phyloP scores from a whole-genome alignment of 2,329 filamentous ascomycete species.

The Cryphonectria carpinicola region DNA sequence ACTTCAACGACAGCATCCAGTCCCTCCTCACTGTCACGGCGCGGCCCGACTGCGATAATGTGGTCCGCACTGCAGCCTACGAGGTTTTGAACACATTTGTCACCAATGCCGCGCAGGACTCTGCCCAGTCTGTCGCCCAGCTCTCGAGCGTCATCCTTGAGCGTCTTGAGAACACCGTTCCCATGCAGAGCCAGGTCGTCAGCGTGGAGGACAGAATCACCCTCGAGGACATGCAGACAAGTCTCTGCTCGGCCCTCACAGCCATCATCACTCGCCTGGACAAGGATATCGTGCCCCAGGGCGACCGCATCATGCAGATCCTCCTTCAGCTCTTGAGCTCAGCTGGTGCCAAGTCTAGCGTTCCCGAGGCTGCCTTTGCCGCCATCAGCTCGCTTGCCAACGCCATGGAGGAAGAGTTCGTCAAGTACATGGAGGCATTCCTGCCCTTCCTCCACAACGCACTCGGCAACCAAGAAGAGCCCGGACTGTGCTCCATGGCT shows the following conservation, averaged over 20 bases:
- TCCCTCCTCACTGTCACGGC: slow-evolving; percentile 86
- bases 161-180: slow-evolving; percentile 86
- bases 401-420: slow-evolving; percentile 88
- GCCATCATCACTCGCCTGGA: slow-evolving; percentile 91
- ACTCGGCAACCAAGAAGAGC: slow-evolving; percentile 93
- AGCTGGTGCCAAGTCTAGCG: slow-evolving; percentile 83
- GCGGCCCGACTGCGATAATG: slow-evolving; percentile 78
- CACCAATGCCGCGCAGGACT: slow-evolving; percentile 86
- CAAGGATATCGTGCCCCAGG: slow-evolving; percentile 85
- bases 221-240: slow-evolving; percentile 97
- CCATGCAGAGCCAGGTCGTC: slow-evolving; percentile 89
- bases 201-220: slow-evolving; percentile 96
- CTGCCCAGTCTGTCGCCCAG: slow-evolving; percentile 76
- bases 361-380: slow-evolving; percentile 92
- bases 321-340: slow-evolving; percentile 79
- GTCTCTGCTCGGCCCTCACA: slow-evolving; percentile 86
- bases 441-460: slow-evolving; percentile 91
- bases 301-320: slow-evolving; percentile 91
- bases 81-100: slow-evolving; percentile 97
- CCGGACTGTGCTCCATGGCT: slow-evolving; percentile 91
- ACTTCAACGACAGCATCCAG: slow-evolving; percentile 91
- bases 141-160: slow-evolving; percentile 89
- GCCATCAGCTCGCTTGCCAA: slow-evolving; percentile 91
- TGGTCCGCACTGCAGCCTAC: slow-evolving; percentile 92
- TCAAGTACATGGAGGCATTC: slow-evolving; percentile 98